Conservation (phyloP, 2,329 filamentous ascomycete genomes). For the Ophiostoma perfectum region DNA sequence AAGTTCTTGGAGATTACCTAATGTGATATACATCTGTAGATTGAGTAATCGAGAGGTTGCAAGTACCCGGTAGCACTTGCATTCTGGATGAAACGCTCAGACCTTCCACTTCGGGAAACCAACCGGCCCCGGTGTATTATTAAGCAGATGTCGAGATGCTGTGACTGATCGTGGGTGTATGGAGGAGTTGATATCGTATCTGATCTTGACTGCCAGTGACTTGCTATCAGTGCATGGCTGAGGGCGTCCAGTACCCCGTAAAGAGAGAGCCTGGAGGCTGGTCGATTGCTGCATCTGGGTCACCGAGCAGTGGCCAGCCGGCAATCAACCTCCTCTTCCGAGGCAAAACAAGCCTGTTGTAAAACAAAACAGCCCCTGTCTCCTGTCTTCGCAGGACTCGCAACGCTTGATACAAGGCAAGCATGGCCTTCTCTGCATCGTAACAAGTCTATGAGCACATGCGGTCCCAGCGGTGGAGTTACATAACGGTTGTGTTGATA, state of each 20-base stretch:
- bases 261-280: too few relatives aligned
- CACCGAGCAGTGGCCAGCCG: not conserved
- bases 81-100: not conserved
- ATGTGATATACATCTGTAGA: not conserved
- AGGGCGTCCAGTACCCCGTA: too few relatives aligned
- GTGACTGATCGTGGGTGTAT: too few relatives aligned
- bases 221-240: not conserved
- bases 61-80: not conserved
- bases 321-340: not conserved
- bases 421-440: not conserved
- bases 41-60: not conserved
- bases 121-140: not conserved
- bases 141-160: not conserved
- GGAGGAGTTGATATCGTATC: too few relatives aligned
- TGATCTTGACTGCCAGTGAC: too few relatives aligned
- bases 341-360: not conserved
- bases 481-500: not conserved
- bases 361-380: constrained; percentile 1
- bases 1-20: not conserved
- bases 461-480: not conserved
- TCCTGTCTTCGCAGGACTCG: not conserved
- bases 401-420: too few relatives aligned
- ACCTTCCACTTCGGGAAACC: constrained; percentile 5
- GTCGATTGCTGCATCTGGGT: too few relatives aligned
- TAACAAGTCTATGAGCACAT: not conserved